A percentile compares a stretch with the other conserved stretches of the same genome.
These are phyloP conservation scores for Oryza australiensis DNA, from an alignment of 176 grass and related monocot species.

Conservation along the genomic window DNA sequence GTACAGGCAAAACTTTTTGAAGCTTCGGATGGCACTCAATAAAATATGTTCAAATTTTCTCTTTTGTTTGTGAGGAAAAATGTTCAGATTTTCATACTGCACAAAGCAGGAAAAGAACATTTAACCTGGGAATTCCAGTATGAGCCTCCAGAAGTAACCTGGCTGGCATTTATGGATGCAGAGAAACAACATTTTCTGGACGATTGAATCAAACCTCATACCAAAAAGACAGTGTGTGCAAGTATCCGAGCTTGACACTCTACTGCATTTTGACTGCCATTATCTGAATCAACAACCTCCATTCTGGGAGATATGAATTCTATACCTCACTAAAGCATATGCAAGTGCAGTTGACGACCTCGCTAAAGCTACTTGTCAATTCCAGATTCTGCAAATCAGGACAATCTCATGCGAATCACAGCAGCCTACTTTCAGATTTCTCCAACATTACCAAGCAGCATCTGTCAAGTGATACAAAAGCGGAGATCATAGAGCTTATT, in stretches of 20 bases:
- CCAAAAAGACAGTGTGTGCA: neutral
- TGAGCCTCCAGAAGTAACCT: neutral
- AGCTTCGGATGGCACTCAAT: neutral
- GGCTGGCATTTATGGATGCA: neutral
- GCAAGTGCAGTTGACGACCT: too few species aligned
- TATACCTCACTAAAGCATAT: neutral
- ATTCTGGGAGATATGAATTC: neutral
- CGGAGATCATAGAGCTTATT: conserved; percentile 33
- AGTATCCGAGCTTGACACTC: neutral
- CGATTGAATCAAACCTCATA: neutral
- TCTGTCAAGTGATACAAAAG: conserved; percentile 26
- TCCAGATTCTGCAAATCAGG: conserved; percentile 27
- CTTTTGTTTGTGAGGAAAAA: too few species aligned
- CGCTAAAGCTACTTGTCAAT: conserved; percentile 19
- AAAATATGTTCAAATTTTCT: neutral
- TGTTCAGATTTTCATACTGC: neutral
- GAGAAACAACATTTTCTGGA: neutral
- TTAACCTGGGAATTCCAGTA: neutral
- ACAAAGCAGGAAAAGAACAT: neutral
- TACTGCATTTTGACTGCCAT: neutral
- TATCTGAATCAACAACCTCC: neutral
- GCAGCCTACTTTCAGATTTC: conserved; percentile 28
- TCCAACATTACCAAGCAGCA: conserved; percentile 33
- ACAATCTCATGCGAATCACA: conserved; percentile 14
- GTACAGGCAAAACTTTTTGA: neutral